Percentiles rank a stretch among this genome's conserved stretches.
Conservation (phyloP, 2,329 filamentous ascomycete species). For the Colletotrichum tanaceti region DNA sequence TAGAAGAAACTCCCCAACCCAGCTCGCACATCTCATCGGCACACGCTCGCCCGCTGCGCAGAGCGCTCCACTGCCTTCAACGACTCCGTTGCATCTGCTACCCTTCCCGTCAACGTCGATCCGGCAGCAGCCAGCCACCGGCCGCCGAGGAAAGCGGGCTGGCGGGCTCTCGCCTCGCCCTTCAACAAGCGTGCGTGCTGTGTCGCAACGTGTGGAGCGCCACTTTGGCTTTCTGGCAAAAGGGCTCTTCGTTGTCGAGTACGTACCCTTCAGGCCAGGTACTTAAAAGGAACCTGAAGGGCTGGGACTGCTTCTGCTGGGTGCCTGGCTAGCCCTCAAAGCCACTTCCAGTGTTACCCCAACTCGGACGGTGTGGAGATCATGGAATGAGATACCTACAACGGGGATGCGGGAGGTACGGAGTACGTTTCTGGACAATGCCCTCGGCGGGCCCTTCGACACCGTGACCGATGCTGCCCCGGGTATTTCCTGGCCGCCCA, state of each 20-base stretch:
- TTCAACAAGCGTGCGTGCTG: not conserved
- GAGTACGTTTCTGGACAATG: not conserved
- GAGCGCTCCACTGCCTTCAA: constrained; percentile 25
- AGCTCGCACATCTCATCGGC: not conserved
- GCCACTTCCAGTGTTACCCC: constrained; percentile 30
- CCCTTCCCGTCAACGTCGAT: constrained; percentile 29
- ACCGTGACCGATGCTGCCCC: not conserved
- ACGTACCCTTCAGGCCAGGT: constrained; percentile 16
- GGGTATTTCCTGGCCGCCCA: too few relatives aligned
- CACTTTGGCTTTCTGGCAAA: constrained; percentile 13
- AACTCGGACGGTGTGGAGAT: constrained; percentile 23
- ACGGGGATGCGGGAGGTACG: not conserved
- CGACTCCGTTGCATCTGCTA: constrained; percentile 27
- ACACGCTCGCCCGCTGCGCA: not conserved
- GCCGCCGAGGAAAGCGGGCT: constrained; percentile 12
- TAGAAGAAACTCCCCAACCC: not conserved
- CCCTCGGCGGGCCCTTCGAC: not conserved
- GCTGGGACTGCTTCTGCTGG: not conserved
- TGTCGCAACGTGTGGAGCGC: not conserved
- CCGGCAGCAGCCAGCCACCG: constrained; percentile 38
- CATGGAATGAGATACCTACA: constrained; percentile 1
- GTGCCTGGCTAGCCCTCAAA: constrained; percentile 26
- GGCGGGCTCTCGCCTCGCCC: not conserved
- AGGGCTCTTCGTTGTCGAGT: not conserved
- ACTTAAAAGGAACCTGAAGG: constrained; percentile 10